Percentiles rank a stretch among this genome's conserved stretches.
Conservation (phyloP, 2,329 filamentous ascomycete genomes). For the Metarhizium guizhouense region DNA sequence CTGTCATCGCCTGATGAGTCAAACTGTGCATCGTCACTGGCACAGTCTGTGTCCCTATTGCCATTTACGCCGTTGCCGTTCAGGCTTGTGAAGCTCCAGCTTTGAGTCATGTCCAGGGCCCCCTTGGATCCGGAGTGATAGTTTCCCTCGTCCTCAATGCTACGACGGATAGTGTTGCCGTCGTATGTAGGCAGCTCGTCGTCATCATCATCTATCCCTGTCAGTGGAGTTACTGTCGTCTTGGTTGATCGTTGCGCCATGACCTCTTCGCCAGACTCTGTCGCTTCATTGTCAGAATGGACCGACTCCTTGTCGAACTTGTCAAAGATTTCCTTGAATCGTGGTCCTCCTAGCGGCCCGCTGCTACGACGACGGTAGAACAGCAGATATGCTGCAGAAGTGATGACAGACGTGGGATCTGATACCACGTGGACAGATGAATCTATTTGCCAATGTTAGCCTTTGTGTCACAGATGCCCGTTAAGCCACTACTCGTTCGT, state of each 20-base stretch:
- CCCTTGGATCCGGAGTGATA: slow-evolving; percentile 20
- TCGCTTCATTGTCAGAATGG: slow-evolving; percentile 31
- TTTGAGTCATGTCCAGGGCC: slow-evolving; percentile 22
- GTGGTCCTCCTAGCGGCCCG: slow-evolving; percentile 67
- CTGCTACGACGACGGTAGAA: slow-evolving; percentile 88
- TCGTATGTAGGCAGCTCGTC: slow-evolving; percentile 26
- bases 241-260: slow-evolving; percentile 37
- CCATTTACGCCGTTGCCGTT: slow-evolving; percentile 20
- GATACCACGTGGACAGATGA: slow-evolving; percentile 57
- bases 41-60: slow-evolving; percentile 26
- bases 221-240: slow-evolving; percentile 19
- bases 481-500: not conserved
- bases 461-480: not conserved
- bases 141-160: slow-evolving; percentile 36
- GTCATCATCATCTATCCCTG: slow-evolving; percentile 16
- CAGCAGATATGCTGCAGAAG: slow-evolving; percentile 76
- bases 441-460: slow-evolving; percentile 50
- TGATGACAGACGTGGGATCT: slow-evolving; percentile 56
- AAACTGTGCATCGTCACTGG: slow-evolving; percentile 34
- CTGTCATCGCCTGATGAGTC: slow-evolving; percentile 29
- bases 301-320: slow-evolving; percentile 48
- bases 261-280: slow-evolving; percentile 63
- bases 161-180: slow-evolving; percentile 25
- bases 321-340: slow-evolving; percentile 62
- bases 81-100: slow-evolving; percentile 39